These are phyloP conservation scores for Hemileia vastatrix DNA, from an alignment of 1,284 basidiomycete genomes.

Conservation along the genomic window DNA sequence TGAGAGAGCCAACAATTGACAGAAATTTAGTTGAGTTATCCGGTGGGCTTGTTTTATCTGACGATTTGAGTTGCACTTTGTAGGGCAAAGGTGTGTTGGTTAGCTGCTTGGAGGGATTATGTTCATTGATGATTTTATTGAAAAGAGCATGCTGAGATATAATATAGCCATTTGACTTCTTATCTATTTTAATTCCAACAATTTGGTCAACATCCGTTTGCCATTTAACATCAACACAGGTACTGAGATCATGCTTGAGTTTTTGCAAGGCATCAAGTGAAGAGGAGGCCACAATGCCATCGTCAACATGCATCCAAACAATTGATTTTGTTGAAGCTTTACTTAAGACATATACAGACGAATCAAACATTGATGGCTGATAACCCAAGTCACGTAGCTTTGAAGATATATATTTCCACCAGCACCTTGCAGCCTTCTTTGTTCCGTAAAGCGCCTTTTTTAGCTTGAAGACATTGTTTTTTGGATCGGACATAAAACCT, in stretches of 20 bases:
- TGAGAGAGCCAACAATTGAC: not conserved
- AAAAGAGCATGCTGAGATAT: not conserved
- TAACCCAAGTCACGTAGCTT: not conserved
- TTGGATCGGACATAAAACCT: no score
- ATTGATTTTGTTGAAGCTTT: not conserved
- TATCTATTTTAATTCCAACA: not conserved
- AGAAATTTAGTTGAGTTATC: not conserved
- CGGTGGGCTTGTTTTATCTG: not conserved
- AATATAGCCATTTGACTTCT: not conserved
- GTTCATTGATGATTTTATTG: not conserved
- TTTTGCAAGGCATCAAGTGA: not conserved
- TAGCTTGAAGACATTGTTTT: not conserved
- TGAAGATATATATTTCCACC: not conserved
- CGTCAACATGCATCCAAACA: not conserved
- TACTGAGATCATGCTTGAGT: not conserved
- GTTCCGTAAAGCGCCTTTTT: conserved; percentile 9
- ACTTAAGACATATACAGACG: not conserved
- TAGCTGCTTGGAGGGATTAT: not conserved
- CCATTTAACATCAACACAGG: not conserved
- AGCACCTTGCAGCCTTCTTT: conserved; percentile 1
- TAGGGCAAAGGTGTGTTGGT: not conserved
- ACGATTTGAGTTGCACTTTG: not conserved
- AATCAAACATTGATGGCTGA: not conserved
- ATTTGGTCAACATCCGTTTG: not conserved
- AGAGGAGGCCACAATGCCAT: not conserved